Conservation (phyloP, 2,329 filamentous ascomycete species). For the Colletotrichum lini region DNA sequence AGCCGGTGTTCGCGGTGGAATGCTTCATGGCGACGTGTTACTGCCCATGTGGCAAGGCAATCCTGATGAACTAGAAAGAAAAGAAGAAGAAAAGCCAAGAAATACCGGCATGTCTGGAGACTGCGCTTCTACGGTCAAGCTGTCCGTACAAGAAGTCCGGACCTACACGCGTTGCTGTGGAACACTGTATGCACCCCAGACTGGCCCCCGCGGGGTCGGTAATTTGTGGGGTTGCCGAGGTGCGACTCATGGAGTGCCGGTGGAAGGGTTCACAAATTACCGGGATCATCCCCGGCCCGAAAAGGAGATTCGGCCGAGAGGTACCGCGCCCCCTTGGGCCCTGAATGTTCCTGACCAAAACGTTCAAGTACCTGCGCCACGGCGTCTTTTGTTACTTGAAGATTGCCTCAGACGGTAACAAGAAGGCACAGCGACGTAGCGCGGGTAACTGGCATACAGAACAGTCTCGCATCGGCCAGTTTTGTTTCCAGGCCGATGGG, state of each 20-base stretch:
- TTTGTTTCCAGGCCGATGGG: too few species aligned
- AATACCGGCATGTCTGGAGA: not conserved
- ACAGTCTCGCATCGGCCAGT: too few species aligned
- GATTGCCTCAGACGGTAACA: too few species aligned
- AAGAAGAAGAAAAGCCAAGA: too few species aligned
- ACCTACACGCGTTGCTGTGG: not conserved
- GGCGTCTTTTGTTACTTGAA: too few species aligned
- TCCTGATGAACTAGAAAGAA: too few species aligned
- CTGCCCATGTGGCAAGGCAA: not conserved
- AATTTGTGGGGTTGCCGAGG: slow-evolving; percentile 20
- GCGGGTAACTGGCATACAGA: too few species aligned
- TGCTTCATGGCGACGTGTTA: slow-evolving; percentile 55
- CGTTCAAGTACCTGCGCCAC: too few species aligned
- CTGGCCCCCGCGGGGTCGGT: not conserved
- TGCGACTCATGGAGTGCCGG: not conserved
- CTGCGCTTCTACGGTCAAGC: too few species aligned
- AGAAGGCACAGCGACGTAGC: too few species aligned
- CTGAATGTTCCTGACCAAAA: not conserved
- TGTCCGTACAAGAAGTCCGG: not conserved
- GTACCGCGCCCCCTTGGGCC: too few species aligned
- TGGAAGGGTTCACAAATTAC: slow-evolving; percentile 10
- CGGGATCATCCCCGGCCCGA: slow-evolving; percentile 8
- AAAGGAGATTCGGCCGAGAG: not conserved
- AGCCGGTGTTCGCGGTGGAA: slow-evolving; percentile 64
- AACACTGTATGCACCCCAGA: not conserved